These are phyloP conservation scores for Sugiyamaella sp. DNA, from an alignment of 1,139 yeast genomes.

Conservation along the genomic window DNA sequence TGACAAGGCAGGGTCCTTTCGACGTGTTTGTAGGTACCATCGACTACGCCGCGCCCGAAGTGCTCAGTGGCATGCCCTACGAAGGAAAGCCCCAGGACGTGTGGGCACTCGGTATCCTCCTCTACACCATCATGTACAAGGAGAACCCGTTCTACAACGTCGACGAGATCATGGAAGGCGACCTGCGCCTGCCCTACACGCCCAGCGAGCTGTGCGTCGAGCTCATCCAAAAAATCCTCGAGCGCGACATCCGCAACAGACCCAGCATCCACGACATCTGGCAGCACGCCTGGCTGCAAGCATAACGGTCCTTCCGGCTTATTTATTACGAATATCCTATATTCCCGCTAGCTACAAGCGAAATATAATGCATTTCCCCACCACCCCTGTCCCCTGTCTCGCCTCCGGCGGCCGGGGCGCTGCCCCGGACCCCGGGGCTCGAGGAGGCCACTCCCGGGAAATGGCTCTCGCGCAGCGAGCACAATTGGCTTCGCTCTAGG, in stretches of 20 bases:
- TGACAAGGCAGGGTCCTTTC: conserved; percentile 87
- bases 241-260: conserved; percentile 62
- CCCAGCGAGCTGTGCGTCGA: conserved; percentile 58
- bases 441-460: no score
- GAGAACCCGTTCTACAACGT: conserved; percentile 95
- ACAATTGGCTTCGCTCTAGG: not conserved
- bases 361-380: not conserved
- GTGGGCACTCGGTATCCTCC: conserved; percentile 92
- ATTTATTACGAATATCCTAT: conserved; percentile 9
- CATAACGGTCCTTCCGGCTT: not conserved
- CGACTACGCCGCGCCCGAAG: conserved; percentile 97
- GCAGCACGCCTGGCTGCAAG: conserved; percentile 67
- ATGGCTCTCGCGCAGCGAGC: no score
- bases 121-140: conserved; percentile 87
- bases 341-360: not conserved
- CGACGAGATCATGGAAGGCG: conserved; percentile 93
- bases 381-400: not conserved
- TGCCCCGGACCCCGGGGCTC: conserved; percentile 1
- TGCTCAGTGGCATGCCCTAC: conserved; percentile 81
- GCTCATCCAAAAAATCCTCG: conserved; percentile 65
- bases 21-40: conserved; percentile 97
- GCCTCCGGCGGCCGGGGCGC: conserved; percentile 3
- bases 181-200: conserved; percentile 65
- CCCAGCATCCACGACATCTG: conserved; percentile 74
- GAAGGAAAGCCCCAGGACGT: conserved; percentile 94